Conservation (phyloP, 106 monocot genomes). For the Phalaenopsis equestris region DNA sequence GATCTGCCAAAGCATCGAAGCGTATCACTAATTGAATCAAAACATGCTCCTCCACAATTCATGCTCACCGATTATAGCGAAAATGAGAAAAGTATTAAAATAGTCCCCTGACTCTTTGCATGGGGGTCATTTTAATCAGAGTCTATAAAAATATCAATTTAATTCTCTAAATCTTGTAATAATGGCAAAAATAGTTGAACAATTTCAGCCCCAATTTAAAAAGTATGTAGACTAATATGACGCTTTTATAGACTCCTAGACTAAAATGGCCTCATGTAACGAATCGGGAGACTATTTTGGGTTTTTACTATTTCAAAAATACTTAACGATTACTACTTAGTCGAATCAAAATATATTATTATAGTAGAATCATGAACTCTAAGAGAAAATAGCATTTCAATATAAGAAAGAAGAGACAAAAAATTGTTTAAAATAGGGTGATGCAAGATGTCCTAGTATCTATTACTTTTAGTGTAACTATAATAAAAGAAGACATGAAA, state of each 20-base stretch:
- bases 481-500: neutral
- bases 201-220: too few relatives aligned
- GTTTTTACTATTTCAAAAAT: neutral
- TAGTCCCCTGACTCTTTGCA: too few relatives aligned
- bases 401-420: neutral
- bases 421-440: neutral
- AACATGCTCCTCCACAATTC: neutral
- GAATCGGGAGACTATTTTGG: too few relatives aligned
- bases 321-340: neutral
- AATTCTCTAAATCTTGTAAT: too few relatives aligned
- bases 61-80: neutral
- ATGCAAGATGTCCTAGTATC: neutral
- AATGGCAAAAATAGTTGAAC: too few relatives aligned
- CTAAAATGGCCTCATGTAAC: too few relatives aligned
- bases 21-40: conserved; percentile 13
- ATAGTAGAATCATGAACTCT: neutral
- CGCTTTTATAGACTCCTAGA: too few relatives aligned
- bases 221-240: too few relatives aligned
- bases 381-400: neutral
- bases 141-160: too few relatives aligned
- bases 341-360: neutral
- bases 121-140: too few relatives aligned
- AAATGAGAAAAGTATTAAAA: too few relatives aligned
- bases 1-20: conserved; percentile 52
- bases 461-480: neutral